Evolutionary conservation across 257 asterid genomes (phyloP), one percentile per base, ranked within the genome.

Genomic region (Solanum medicagineum): DNA sequence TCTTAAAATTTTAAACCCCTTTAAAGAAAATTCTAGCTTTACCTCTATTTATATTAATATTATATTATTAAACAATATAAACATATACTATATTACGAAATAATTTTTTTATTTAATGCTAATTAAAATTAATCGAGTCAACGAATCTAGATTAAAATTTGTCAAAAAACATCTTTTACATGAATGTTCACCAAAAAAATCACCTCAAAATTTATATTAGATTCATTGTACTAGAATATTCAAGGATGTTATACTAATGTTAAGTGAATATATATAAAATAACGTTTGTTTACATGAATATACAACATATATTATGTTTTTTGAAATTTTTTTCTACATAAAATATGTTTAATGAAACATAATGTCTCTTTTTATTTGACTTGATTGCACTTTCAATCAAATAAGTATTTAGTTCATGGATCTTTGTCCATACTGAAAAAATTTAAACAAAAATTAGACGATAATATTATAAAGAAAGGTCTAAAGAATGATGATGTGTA

Each of bases 41-140:
- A 29, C 32, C 32, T 2, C 32, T 29, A 2, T 2, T 29, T 54
- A 15, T 16, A 2, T 1, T 20, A 20, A 4, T 4, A n/a, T 10
- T 6, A 7, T 60, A n/a, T 60, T 60, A 60, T n/a, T 29, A 4
- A 60, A 22, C 11, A 11, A 2, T 2, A 62, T 22, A 22, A 22
- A 60, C 8, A 19, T 22, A 57, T 10, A 22, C 22, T 10, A 62
- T 1, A 22, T 22, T 63, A 63, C 6, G 1, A 24, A 63, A 63
- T 63, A 4, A 0, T 26, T 2, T 7, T 0, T 57, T 3, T 10
- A 26, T 14, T 0, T 65, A 7, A 26, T 26, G 4, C 0, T 15
- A 40, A 1, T 29, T 0, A 29, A 29, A 3, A 3, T 66, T 66
- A 66, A 4, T 66, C 22, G 22, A 66, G 13, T 15, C 2, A 29